Evolutionary conservation across 495 filamentous ascomycete genomes (phyloP).

Genomic region (Tuber umbilicatum): DNA sequence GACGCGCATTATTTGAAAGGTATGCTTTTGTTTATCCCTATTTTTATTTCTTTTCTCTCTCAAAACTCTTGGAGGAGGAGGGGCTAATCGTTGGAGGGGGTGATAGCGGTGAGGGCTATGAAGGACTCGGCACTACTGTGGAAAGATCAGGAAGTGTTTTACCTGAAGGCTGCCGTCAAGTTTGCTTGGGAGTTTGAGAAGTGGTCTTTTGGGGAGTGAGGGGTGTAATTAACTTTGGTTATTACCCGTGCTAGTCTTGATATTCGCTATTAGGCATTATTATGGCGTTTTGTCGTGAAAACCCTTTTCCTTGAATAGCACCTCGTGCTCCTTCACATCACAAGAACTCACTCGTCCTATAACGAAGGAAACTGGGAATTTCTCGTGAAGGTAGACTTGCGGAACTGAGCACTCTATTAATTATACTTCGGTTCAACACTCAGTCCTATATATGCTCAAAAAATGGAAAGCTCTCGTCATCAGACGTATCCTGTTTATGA

Average conservation of each 20-base stretch:
- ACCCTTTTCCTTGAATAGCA: not conserved
- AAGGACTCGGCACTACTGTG: constrained; percentile 69
- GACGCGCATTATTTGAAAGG: constrained; percentile 35
- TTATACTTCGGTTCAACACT: too few relatives aligned
- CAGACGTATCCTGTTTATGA: too few relatives aligned
- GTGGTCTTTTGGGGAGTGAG: constrained; percentile 50
- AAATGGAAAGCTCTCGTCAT: too few relatives aligned
- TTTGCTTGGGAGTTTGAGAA: constrained; percentile 71
- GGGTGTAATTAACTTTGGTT: not conserved
- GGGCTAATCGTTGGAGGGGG: not conserved
- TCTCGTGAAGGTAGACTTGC: too few relatives aligned
- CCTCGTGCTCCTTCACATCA: not conserved
- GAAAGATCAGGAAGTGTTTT: constrained; percentile 72
- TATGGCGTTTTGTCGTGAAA: not conserved
- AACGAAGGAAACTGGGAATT: not conserved
- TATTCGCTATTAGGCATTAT: not conserved
- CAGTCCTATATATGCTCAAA: too few relatives aligned
- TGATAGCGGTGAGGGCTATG: constrained; percentile 60
- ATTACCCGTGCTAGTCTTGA: not conserved
- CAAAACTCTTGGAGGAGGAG: not conserved
- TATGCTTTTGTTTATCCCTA: constrained; percentile 2
- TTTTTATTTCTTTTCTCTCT: not conserved
- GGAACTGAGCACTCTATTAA: too few relatives aligned
- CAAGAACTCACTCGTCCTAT: not conserved
- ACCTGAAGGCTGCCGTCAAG: constrained; percentile 68